phyloP scores from a whole-genome alignment of 495 filamentous ascomycete species.

The Aspergillus incahuasiensis region DNA sequence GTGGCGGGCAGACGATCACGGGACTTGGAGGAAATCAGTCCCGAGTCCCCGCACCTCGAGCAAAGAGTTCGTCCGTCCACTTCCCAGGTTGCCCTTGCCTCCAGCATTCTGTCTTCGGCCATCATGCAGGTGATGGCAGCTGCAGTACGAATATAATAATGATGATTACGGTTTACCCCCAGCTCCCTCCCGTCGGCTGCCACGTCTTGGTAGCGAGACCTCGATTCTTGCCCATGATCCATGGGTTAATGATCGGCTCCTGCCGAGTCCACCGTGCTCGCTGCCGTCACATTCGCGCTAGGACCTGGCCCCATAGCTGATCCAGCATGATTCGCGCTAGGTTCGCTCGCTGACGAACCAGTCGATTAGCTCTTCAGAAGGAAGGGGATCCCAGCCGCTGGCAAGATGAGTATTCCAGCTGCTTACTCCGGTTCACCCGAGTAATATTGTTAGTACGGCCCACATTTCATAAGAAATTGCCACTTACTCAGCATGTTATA shows the following conservation, averaged over 20 bases:
- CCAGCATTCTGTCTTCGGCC: too few species aligned
- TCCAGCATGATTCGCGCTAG: constrained; percentile 1
- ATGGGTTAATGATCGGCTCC: constrained; percentile 14
- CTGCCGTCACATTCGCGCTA: background rate
- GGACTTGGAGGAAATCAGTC: background rate
- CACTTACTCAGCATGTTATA: too few species aligned
- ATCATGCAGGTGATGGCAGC: too few species aligned
- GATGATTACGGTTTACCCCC: too few species aligned
- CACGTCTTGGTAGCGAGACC: background rate
- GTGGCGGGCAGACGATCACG: background rate
- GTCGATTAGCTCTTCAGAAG: background rate
- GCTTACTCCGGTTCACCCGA: too few species aligned
- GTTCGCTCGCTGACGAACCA: constrained; percentile 2
- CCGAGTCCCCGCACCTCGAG: too few species aligned
- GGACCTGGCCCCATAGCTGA: background rate
- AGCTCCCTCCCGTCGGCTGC: background rate
- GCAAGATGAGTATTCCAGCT: background rate
- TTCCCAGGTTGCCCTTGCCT: too few species aligned
- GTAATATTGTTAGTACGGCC: too few species aligned
- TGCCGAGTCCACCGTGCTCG: constrained; percentile 2
- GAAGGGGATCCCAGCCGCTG: background rate
- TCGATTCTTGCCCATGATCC: background rate
- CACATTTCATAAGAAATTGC: too few species aligned
- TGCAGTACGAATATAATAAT: too few species aligned
- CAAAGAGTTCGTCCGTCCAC: background rate